A percentile compares a stretch with the other conserved stretches of the same genome.
These are phyloP conservation scores for Polytrichum commune DNA, from an alignment of 225 moss, liverwort and hornwort species.

Conservation along the genomic window DNA sequence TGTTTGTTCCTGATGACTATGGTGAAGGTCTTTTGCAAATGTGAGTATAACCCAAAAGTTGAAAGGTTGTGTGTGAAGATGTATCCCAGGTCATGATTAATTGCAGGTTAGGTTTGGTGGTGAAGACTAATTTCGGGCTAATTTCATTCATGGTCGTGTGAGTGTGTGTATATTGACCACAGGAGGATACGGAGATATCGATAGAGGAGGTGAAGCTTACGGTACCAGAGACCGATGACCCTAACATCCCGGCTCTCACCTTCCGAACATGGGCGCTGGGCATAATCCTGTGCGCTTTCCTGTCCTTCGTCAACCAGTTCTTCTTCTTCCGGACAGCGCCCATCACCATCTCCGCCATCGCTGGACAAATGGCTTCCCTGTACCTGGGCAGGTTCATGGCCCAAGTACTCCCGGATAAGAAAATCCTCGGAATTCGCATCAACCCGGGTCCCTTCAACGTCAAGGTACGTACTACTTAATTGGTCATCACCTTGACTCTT, in stretches of 20 bases:
- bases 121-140: too few species aligned
- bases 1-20: too few species aligned
- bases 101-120: too few species aligned
- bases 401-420: constrained; percentile 44
- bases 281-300: constrained; percentile 39
- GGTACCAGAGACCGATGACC: constrained; percentile 57
- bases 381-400: constrained; percentile 69
- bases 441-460: constrained; percentile 85
- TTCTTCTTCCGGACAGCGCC: constrained; percentile 68
- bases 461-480: constrained; percentile 37
- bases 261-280: constrained; percentile 71
- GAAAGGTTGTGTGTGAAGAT: too few species aligned
- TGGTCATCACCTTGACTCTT: neutral
- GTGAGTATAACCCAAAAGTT: too few species aligned
- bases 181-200: constrained; percentile 9
- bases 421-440: constrained; percentile 38
- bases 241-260: constrained; percentile 49
- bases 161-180: neutral
- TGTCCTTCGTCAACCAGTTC: constrained; percentile 84
- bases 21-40: too few species aligned
- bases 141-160: neutral
- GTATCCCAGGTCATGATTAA: too few species aligned
- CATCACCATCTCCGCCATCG: constrained; percentile 63
- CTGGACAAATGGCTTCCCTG: constrained; percentile 68
- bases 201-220: constrained; percentile 71